A percentile compares a stretch with the other conserved stretches of the same genome.
These are phyloP conservation scores for Venturiaceae sp. DNA, from an alignment of 2,329 filamentous ascomycete species.

Conservation along the genomic window DNA sequence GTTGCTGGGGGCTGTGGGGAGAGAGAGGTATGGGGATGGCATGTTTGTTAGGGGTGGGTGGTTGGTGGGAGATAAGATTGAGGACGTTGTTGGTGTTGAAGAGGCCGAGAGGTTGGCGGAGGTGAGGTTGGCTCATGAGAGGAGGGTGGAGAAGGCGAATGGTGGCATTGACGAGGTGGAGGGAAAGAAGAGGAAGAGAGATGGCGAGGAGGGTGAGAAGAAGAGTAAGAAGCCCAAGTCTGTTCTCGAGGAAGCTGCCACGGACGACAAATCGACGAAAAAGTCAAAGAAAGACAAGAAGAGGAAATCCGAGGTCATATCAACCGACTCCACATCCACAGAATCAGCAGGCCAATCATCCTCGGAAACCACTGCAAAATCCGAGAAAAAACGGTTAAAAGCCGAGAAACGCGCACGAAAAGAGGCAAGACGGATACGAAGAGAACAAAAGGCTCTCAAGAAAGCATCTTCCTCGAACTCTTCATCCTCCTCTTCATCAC, in stretches of 20 bases:
- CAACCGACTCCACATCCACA: constrained; percentile 13
- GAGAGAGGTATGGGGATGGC: constrained; percentile 68
- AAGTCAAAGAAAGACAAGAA: constrained; percentile 19
- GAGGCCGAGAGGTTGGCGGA: constrained; percentile 38
- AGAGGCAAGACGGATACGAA: constrained; percentile 7
- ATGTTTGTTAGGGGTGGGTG: constrained; percentile 83
- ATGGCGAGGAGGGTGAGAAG: constrained; percentile 6
- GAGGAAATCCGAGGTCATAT: constrained; percentile 11
- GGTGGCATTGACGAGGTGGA: constrained; percentile 19
- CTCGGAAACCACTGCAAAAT: constrained; percentile 3
- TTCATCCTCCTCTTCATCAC: neutral
- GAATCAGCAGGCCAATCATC: constrained; percentile 15
- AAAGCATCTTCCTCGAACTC: neutral
- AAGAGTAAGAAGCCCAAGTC: constrained; percentile 23
- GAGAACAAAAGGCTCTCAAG: constrained; percentile 4
- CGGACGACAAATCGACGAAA: constrained; percentile 19
- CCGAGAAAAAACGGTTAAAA: neutral
- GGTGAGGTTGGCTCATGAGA: constrained; percentile 11
- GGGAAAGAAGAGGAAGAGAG: constrained; percentile 22
- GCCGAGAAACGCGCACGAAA: constrained; percentile 6
- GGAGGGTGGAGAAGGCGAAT: constrained; percentile 11
- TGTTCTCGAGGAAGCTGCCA: constrained; percentile 14
- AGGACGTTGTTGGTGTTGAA: constrained; percentile 20
- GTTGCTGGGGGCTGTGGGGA: constrained; percentile 64
- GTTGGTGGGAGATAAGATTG: constrained; percentile 47